Percentiles rank a stretch among this genome's conserved stretches.
phyloP scores from a whole-genome alignment of 768 basidiomycete genomes.

The Erythrobasidium yunnanense region DNA sequence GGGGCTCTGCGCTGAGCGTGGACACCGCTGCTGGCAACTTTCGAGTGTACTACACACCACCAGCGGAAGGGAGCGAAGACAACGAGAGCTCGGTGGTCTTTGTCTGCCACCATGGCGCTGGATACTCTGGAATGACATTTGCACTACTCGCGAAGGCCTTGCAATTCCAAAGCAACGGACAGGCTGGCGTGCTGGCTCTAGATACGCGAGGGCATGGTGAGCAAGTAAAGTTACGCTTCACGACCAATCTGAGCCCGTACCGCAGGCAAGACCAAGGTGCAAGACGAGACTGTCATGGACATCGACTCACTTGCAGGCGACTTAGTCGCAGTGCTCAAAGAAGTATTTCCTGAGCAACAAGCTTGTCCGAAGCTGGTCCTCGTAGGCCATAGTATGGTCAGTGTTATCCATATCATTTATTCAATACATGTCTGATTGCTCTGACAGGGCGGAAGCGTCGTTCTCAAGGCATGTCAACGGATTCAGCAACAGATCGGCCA shows the following conservation, averaged over 20 bases:
- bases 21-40: slow-evolving; percentile 34
- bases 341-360: slow-evolving; percentile 57
- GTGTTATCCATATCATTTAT: too few species aligned
- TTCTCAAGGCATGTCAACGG: slow-evolving; percentile 57
- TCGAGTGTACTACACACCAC: slow-evolving; percentile 73
- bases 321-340: slow-evolving; percentile 57
- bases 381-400: slow-evolving; percentile 82
- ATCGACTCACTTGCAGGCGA: slow-evolving; percentile 64
- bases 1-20: slow-evolving; percentile 54
- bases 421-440: too few species aligned
- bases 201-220: slow-evolving; percentile 82
- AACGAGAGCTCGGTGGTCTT: slow-evolving; percentile 46
- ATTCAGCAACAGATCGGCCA: slow-evolving; percentile 60
- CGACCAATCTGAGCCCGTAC: not conserved
- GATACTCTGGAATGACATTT: slow-evolving; percentile 82
- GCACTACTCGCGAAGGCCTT: slow-evolving; percentile 82
- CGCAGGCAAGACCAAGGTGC: slow-evolving; percentile 55
- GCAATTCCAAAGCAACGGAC: slow-evolving; percentile 51
- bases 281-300: slow-evolving; percentile 51
- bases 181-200: slow-evolving; percentile 67
- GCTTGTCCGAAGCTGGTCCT: slow-evolving; percentile 67
- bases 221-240: slow-evolving; percentile 32
- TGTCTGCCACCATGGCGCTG: slow-evolving; percentile 90
- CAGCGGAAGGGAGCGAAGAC: slow-evolving; percentile 43
- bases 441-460: slow-evolving; percentile 72